Evolutionary conservation across 2,329 filamentous ascomycete genomes (phyloP).

Genomic region (Colletotrichum kahawae): DNA sequence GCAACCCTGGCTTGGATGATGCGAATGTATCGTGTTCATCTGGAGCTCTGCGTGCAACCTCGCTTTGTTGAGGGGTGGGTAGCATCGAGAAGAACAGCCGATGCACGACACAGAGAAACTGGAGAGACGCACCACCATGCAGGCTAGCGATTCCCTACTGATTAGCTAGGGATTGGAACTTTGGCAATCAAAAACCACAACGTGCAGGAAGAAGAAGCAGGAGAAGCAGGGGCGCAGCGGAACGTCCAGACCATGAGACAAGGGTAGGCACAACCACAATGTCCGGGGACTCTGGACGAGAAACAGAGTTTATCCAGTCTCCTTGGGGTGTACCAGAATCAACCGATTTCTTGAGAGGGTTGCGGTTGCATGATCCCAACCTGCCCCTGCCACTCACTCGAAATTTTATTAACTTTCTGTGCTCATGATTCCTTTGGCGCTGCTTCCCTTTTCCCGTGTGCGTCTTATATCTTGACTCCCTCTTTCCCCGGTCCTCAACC

Average conservation of each 20-base stretch:
- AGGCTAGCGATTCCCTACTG: background rate
- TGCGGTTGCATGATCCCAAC: constrained; percentile 3
- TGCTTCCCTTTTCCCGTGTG: background rate
- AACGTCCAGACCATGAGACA: background rate
- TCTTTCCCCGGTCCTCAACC: background rate
- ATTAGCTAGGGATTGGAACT: background rate
- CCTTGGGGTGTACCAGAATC: background rate
- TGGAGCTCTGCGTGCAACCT: background rate
- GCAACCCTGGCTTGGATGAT: background rate
- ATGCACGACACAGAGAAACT: background rate
- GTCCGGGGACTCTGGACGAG: background rate
- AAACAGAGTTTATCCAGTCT: constrained; percentile 7
- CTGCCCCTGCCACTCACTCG: background rate
- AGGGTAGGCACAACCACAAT: background rate
- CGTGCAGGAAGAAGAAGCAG: background rate
- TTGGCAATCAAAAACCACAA: background rate
- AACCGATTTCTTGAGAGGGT: background rate
- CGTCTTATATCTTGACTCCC: background rate
- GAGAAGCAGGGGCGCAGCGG: background rate
- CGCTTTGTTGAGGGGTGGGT: background rate
- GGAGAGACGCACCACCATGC: background rate
- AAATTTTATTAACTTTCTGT: background rate
- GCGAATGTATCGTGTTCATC: background rate
- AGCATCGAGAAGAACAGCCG: background rate
- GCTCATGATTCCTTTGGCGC: background rate